Evolutionary conservation across 2,329 filamentous ascomycete species (phyloP), one percentile per base, ranked within the genome.

Genomic region (Aureobasidium pullulans): DNA sequence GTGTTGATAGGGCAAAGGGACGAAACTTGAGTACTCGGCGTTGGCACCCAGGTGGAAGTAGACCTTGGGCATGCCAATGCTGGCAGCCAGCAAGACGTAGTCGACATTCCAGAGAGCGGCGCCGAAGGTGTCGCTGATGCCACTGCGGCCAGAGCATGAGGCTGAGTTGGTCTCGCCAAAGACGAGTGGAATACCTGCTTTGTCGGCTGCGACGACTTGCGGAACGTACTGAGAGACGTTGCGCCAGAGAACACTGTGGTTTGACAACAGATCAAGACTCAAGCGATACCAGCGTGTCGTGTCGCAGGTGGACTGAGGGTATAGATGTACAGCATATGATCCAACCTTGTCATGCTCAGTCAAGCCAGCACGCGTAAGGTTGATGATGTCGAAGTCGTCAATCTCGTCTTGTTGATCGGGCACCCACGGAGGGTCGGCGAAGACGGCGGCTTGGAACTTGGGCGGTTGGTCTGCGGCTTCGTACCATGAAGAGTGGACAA

Each of bases 81-180:
- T 64, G 11, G 65, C 65, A 15, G 53, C 62, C 19, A 64, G 53
- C 32, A 68, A 60, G 23, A 62, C 57, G 52, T 68, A 68, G 49
- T 68, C 67, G 1, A 67, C 50, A 16, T 60, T 59, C 67, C 67
- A 69, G 5, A 69, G 62, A 13, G 65, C 63, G 16, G 66, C 65
- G 6, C 64, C 66, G 16, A 68, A 61, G 4, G 65, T 68, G 40
- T 67, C 62, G 19, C 63, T 65, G 15, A 69, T 63, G 11, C 66
- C 67, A 10, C 61, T 60, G 2, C 61, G 59, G 15, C 67, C 67
- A 36, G 63, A 63, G 36, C 64, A 67, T 7, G 63, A 64, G 43
- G 66, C 63, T 13, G 72, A 74, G 66, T 66, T 67, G 19, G 64
- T 70, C 59, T 69, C 68, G 19, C 67, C 68, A 31, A 70, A 66